Evolutionary conservation across 148 eudicot species (phyloP).

Genomic region (Linanthus parryae): DNA sequence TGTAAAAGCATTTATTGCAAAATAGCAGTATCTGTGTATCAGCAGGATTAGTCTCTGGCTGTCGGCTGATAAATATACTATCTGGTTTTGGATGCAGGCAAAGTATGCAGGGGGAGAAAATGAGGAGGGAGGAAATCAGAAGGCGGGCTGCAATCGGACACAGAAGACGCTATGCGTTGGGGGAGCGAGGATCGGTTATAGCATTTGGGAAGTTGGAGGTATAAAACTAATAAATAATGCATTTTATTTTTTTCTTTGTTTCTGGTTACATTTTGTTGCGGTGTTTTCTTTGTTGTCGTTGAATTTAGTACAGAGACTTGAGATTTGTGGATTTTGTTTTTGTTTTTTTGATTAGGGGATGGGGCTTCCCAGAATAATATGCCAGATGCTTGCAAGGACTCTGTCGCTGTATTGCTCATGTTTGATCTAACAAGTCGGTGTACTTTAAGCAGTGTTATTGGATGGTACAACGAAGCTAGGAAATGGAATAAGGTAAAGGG

Average conservation of each 20-base stretch:
- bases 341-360: too few relatives aligned
- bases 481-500: constrained; percentile 69
- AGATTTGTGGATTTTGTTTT: too few relatives aligned
- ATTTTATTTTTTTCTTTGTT: too few relatives aligned
- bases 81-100: too few relatives aligned
- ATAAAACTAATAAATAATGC: neutral
- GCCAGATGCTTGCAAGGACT: constrained; percentile 51
- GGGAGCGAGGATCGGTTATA: constrained; percentile 39
- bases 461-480: constrained; percentile 62
- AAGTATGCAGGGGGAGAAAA: constrained; percentile 33
- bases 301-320: too few relatives aligned
- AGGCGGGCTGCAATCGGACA: constrained; percentile 25
- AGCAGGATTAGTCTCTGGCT: too few relatives aligned
- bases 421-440: constrained; percentile 69
- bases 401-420: constrained; percentile 69
- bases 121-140: constrained; percentile 10
- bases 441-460: constrained; percentile 52
- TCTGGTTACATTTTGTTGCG: too few relatives aligned
- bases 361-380: constrained; percentile 24
- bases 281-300: too few relatives aligned
- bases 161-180: constrained; percentile 30
- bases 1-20: too few relatives aligned
- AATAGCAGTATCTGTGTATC: too few relatives aligned
- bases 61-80: too few relatives aligned
- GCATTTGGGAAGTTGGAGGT: constrained; percentile 45